Evolutionary conservation across 495 filamentous ascomycete species (phyloP).

Genomic region (Daldinia concentrica): DNA sequence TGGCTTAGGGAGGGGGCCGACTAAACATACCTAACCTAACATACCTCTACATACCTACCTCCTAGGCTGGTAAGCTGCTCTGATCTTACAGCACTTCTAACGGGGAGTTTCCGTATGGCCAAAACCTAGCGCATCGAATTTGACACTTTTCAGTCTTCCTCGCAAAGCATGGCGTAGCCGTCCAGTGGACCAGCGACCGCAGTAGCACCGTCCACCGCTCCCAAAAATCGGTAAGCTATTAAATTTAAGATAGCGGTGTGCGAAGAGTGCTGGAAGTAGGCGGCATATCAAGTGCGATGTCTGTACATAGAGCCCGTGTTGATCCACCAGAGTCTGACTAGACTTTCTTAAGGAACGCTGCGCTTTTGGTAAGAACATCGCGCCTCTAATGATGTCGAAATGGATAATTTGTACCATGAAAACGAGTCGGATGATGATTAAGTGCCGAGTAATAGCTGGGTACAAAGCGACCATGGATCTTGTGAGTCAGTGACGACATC

Average conservation of each 20-base stretch:
- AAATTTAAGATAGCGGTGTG: conserved; percentile 35
- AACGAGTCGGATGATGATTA: conserved; percentile 29
- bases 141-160: conserved; percentile 7
- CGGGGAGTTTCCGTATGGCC: conserved; percentile 22
- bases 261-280: conserved; percentile 22
- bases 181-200: conserved; percentile 14
- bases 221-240: conserved; percentile 16
- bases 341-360: conserved; percentile 3
- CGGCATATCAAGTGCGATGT: conserved; percentile 21
- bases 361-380: conserved; percentile 7
- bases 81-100: conserved; percentile 20
- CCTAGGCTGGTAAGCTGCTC: conserved; percentile 9
- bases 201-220: conserved; percentile 21
- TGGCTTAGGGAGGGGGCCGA: conserved; percentile 9
- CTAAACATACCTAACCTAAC: background rate
- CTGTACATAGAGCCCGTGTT: conserved; percentile 14
- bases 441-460: conserved; percentile 21
- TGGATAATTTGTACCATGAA: conserved; percentile 12
- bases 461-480: conserved; percentile 29
- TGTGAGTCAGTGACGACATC: conserved; percentile 33
- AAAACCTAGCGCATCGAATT: conserved; percentile 9
- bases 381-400: background rate
- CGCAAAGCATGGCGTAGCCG: conserved; percentile 7
- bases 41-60: background rate
- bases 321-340: conserved; percentile 28